These are phyloP conservation scores for Brassica hybrid DNA, from an alignment of 441 rosid species.

Conservation along the genomic window DNA sequence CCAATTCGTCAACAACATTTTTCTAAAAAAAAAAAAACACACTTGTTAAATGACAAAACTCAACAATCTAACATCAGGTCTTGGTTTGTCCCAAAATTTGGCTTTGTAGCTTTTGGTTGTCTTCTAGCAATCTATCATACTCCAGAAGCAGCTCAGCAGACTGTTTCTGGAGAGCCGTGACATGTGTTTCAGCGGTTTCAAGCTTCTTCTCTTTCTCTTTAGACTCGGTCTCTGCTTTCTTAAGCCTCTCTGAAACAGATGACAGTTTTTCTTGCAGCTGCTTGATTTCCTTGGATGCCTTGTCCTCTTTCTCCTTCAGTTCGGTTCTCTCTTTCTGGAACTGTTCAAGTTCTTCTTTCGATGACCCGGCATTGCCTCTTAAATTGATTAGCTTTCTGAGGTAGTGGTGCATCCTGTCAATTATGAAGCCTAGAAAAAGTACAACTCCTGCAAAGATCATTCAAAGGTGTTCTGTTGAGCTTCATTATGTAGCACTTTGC, in stretches of 20 bases:
- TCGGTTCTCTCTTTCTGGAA: slow-evolving; percentile 65
- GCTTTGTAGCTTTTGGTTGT: slow-evolving; percentile 87
- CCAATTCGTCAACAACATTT: slow-evolving; percentile 2
- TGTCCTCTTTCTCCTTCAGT: slow-evolving; percentile 76
- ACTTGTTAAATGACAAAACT: slow-evolving; percentile 9
- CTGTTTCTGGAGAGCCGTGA: slow-evolving; percentile 81
- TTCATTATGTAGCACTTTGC: background rate
- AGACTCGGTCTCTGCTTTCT: slow-evolving; percentile 63
- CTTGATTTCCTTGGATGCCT: slow-evolving; percentile 63
- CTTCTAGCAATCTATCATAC: slow-evolving; percentile 87
- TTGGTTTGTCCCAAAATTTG: slow-evolving; percentile 55
- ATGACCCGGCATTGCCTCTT: slow-evolving; percentile 65
- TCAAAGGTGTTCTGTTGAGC: background rate
- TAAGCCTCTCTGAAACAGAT: slow-evolving; percentile 53
- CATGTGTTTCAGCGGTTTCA: slow-evolving; percentile 86
- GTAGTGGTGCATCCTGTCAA: slow-evolving; percentile 89
- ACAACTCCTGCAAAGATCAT: slow-evolving; percentile 76
- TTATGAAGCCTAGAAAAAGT: slow-evolving; percentile 84
- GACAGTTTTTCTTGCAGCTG: slow-evolving; percentile 60
- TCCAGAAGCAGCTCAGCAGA: slow-evolving; percentile 87
- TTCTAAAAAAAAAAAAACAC: background rate
- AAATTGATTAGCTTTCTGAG: slow-evolving; percentile 70
- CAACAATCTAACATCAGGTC: slow-evolving; percentile 19
- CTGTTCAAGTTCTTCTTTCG: slow-evolving; percentile 71
- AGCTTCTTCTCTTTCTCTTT: slow-evolving; percentile 76